Evolutionary conservation across 148 eudicot genomes (phyloP), one percentile per base, ranked within the genome.

Genomic region (Rhododendron williamsianum): DNA sequence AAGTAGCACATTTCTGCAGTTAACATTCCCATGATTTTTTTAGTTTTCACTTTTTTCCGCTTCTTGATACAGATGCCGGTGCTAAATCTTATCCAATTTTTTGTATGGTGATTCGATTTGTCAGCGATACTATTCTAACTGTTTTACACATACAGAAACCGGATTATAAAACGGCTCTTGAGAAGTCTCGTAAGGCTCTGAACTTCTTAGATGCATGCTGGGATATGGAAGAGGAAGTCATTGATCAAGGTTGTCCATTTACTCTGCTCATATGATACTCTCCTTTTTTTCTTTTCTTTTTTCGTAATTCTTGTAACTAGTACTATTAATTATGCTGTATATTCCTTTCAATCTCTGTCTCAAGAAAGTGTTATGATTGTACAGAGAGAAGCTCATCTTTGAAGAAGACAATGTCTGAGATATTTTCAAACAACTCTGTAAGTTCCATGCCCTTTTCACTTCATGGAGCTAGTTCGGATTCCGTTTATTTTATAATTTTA

Each of bases 351-450:
- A 21, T 79, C 9, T 74, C 23, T 19, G 33, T n/a, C 33, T 85
- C 82, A 12, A 11, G 25, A 81, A 80, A 52, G 21, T 82, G 21
- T 46, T 36, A 76, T 88, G 45, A 49, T 25, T 87, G 45, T 84
- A 30, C 95, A 95, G 95, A 85, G 51, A 90, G 89, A 87, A 90
- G 93, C 74, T 54, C 74, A 49, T 76, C 89, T 58, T 87, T 95
- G 87, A 90, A 91, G 91, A 93, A 90, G 87, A 90, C 88, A 79
- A 91, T 91, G 86, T 94, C 93, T 76, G 94, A 93, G 88, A 91
- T 95, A 49, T 91, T 87, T 85, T 87, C 98, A 43, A 95, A 95
- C 84, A 85, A 86, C 77, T 90, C 97, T 88, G 98, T 95, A 93
- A 92, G 97, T 81, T 88, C 80, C 76, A 27, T 69, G 12, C 76